Conservation (phyloP, 805 yeast species). For the Metschnikowia peoriensis region DNA sequence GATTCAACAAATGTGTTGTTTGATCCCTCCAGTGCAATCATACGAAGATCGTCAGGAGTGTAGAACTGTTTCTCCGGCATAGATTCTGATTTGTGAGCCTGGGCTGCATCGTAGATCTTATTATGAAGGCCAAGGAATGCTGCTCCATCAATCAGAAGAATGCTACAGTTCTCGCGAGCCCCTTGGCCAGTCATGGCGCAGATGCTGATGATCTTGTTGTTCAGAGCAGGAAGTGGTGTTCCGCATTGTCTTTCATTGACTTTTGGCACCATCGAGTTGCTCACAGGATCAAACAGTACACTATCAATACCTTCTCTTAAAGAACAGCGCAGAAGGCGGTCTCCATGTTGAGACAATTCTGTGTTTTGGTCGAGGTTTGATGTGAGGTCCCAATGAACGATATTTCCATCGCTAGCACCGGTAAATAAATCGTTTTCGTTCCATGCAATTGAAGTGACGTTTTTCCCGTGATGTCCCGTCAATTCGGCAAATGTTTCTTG, state of each 20-base stretch:
- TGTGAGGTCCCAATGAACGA: constrained; percentile 64
- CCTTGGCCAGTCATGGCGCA: constrained; percentile 27
- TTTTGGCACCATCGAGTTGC: constrained; percentile 30
- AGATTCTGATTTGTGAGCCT: constrained; percentile 1
- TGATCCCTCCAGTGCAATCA: constrained; percentile 10
- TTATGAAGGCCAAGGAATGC: constrained; percentile 59
- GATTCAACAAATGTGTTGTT: constrained; percentile 14
- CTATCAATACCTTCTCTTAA: constrained; percentile 47
- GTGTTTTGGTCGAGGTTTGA: constrained; percentile 17
- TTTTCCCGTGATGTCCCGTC: constrained; percentile 52
- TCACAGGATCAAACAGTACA: constrained; percentile 33
- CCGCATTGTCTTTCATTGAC: constrained; percentile 54
- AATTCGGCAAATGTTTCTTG: constrained; percentile 52
- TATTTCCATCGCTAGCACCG: constrained; percentile 62
- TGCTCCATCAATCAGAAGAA: constrained; percentile 53
- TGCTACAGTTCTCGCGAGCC: constrained; percentile 28
- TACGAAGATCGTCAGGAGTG: constrained; percentile 25
- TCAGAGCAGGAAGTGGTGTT: constrained; percentile 59
- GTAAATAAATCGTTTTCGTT: constrained; percentile 50
- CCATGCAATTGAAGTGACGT: constrained; percentile 63
- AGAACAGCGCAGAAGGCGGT: constrained; percentile 33
- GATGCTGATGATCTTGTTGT: constrained; percentile 47
- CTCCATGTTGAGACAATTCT: constrained; percentile 15
- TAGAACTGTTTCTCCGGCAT: constrained; percentile 20
- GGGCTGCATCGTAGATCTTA: constrained; percentile 32